Conservation (phyloP, 73 alveolate genomes). For the Uronychia setigera region DNA sequence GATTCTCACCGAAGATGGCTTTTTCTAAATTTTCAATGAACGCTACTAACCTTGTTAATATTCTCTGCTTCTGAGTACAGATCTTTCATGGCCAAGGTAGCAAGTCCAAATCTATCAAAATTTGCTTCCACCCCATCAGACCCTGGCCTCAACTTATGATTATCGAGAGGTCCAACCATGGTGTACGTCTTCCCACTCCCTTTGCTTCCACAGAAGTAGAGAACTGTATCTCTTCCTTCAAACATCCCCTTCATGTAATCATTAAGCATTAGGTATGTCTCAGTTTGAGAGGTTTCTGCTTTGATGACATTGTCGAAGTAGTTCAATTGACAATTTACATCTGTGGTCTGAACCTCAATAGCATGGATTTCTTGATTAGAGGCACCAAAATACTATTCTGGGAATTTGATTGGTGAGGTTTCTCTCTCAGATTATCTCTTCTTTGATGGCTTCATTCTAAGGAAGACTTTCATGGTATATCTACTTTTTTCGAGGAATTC, state of each 20-base stretch:
- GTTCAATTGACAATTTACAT: neutral
- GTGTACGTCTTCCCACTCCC: neutral
- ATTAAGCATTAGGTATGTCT: neutral
- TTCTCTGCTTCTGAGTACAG: neutral
- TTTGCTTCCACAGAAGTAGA: neutral
- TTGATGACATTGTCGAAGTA: neutral
- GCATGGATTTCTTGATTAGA: neutral
- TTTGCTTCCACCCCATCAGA: neutral
- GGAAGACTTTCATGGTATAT: neutral
- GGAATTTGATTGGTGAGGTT: neutral
- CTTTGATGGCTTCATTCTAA: neutral
- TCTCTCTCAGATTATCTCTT: neutral
- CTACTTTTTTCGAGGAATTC: neutral
- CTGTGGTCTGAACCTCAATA: neutral
- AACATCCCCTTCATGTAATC: slow-evolving; percentile 1
- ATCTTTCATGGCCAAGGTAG: neutral
- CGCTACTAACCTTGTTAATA: neutral
- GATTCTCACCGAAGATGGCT: neutral
- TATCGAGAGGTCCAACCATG: neutral
- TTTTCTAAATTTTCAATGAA: neutral
- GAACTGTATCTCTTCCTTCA: neutral
- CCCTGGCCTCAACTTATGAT: neutral
- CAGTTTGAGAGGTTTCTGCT: neutral
- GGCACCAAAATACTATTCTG: neutral
- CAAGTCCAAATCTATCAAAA: neutral